Percentiles rank a stretch among this genome's conserved stretches.
Evolutionary conservation across 2,329 filamentous ascomycete species (phyloP).

Genomic region (Aspergillus sp.): DNA sequence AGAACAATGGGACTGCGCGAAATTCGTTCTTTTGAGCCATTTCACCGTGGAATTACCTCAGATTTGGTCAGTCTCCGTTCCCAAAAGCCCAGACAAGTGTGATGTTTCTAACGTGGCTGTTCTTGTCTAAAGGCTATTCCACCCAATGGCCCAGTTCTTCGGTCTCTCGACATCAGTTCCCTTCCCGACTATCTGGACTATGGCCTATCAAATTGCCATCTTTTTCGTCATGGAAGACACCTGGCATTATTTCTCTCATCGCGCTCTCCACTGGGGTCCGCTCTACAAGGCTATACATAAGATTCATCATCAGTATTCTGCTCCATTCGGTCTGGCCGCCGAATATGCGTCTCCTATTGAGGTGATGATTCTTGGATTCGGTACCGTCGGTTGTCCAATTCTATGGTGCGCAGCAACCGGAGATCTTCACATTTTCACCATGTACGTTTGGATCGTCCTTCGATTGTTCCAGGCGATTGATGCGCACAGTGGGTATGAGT

Average conservation of each 20-base stretch:
- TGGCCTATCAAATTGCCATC: conserved; percentile 86
- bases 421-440: conserved; percentile 92
- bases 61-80: conserved; percentile 68
- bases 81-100: background rate
- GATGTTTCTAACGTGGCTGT: background rate
- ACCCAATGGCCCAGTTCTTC: conserved; percentile 91
- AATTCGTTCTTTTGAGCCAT: conserved; percentile 89
- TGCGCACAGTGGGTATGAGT: conserved; percentile 96
- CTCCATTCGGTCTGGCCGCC: conserved; percentile 92
- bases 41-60: conserved; percentile 98
- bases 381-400: conserved; percentile 81
- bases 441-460: conserved; percentile 94
- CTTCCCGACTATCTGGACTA: conserved; percentile 83
- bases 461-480: conserved; percentile 98
- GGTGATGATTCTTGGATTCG: conserved; percentile 90
- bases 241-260: conserved; percentile 98
- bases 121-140: conserved; percentile 71
- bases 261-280: conserved; percentile 88
- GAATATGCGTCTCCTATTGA: conserved; percentile 98
- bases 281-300: conserved; percentile 98
- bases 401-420: conserved; percentile 81
- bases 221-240: conserved; percentile 96
- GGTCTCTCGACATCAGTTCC: conserved; percentile 87
- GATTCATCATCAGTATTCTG: conserved; percentile 98
- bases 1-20: conserved; percentile 94